phyloP scores from a whole-genome alignment of 352 stramenopile species.

The Aphanomyces euteiches region DNA sequence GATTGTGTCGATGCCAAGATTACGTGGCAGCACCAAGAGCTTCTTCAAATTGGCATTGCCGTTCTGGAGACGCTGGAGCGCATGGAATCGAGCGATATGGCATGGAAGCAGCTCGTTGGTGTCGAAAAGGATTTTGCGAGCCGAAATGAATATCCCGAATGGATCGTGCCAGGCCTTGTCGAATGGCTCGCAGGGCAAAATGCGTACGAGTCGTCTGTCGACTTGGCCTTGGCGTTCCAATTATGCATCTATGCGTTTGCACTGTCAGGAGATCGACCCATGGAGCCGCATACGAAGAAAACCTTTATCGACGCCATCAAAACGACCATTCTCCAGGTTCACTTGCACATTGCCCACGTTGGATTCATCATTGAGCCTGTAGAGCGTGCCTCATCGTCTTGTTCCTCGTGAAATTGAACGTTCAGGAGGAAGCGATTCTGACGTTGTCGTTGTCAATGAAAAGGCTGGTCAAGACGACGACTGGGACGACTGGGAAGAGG shows the following conservation, averaged over 20 bases:
- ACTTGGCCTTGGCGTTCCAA: slow-evolving; percentile 48
- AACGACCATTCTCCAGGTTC: background rate
- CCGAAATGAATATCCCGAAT: slow-evolving; percentile 36
- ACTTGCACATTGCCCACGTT: too few species aligned
- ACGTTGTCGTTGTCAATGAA: background rate
- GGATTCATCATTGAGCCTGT: too few species aligned
- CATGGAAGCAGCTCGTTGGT: slow-evolving; percentile 38
- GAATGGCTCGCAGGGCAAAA: slow-evolving; percentile 44
- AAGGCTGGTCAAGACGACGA: slow-evolving; percentile 44
- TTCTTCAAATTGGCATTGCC: slow-evolving; percentile 69
- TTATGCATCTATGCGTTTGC: slow-evolving; percentile 64
- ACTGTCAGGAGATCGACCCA: slow-evolving; percentile 37
- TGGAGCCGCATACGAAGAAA: slow-evolving; percentile 22
- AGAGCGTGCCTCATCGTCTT: slow-evolving; percentile 31
- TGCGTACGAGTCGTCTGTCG: slow-evolving; percentile 12
- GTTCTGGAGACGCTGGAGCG: slow-evolving; percentile 71
- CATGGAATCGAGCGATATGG: slow-evolving; percentile 50
- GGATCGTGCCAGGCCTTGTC: slow-evolving; percentile 66
- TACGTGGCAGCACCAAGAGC: slow-evolving; percentile 47
- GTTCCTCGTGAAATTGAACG: slow-evolving; percentile 31
- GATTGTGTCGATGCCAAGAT: slow-evolving; percentile 54
- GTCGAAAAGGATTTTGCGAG: background rate
- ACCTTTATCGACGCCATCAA: background rate
- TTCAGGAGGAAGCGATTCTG: background rate
- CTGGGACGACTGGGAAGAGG: slow-evolving; percentile 60